Percentiles rank a stretch among this genome's conserved stretches.
phyloP scores from a whole-genome alignment of 495 filamentous ascomycete genomes.

The Aspergillus biplanus region DNA sequence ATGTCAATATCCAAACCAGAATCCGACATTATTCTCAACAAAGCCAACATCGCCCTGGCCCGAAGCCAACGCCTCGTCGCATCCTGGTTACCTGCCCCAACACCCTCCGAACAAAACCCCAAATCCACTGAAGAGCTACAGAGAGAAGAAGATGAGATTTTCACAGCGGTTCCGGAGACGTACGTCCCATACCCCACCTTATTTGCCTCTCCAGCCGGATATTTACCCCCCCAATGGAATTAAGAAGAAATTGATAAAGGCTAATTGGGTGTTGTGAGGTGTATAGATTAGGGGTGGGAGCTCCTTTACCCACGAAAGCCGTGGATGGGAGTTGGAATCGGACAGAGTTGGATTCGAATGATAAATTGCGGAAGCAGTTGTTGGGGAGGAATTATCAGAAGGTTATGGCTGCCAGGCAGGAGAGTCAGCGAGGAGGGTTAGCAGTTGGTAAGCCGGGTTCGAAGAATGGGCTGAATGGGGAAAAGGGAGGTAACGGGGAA shows the following conservation, averaged over 20 bases:
- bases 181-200: conserved; percentile 27
- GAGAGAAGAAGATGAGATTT: conserved; percentile 54
- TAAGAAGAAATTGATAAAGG: background rate
- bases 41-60: conserved; percentile 52
- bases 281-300: conserved; percentile 52
- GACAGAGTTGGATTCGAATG: conserved; percentile 45
- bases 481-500: conserved; percentile 13
- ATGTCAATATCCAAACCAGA: conserved; percentile 45
- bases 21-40: conserved; percentile 54
- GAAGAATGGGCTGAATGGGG: conserved; percentile 6
- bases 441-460: conserved; percentile 15
- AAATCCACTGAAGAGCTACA: conserved; percentile 50
- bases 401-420: conserved; percentile 35
- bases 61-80: conserved; percentile 55
- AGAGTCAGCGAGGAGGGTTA: background rate
- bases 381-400: conserved; percentile 52
- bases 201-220: background rate
- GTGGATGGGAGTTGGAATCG: conserved; percentile 45
- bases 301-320: conserved; percentile 45
- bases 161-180: conserved; percentile 56
- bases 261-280: background rate
- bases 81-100: conserved; percentile 55
- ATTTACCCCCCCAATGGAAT: too few relatives aligned
- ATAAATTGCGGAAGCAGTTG: conserved; percentile 52
- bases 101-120: conserved; percentile 40